Percentiles rank a stretch among this genome's conserved stretches.
Conservation (phyloP, 2,329 filamentous ascomycete genomes). For the Arthrobotrys entomopaga region DNA sequence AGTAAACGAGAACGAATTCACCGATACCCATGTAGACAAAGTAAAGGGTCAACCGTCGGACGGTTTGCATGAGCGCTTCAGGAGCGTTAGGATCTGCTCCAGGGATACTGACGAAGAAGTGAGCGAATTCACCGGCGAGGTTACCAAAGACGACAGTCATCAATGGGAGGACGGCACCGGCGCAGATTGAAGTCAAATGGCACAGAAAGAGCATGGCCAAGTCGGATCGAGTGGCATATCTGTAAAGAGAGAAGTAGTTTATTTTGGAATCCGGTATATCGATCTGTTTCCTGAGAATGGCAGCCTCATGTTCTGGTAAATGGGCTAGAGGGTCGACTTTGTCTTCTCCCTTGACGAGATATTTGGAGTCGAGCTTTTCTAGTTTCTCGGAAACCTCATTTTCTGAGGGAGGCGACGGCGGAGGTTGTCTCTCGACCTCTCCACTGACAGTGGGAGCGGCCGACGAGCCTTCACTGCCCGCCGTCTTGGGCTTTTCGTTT, state of each 20-base stretch:
- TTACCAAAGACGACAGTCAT: constrained; percentile 86
- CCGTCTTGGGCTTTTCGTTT: constrained; percentile 33
- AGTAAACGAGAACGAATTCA: constrained; percentile 80
- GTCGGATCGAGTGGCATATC: constrained; percentile 76
- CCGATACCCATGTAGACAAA: constrained; percentile 86
- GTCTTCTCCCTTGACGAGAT: constrained; percentile 59
- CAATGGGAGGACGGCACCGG: constrained; percentile 78
- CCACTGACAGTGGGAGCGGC: constrained; percentile 22
- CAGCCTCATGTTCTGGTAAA: constrained; percentile 73
- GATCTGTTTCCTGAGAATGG: constrained; percentile 75
- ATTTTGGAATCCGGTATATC: constrained; percentile 72
- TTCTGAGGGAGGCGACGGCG: neutral
- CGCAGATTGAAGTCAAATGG: constrained; percentile 73
- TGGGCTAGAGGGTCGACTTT: constrained; percentile 70
- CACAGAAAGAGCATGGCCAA: constrained; percentile 72
- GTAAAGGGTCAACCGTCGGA: constrained; percentile 69
- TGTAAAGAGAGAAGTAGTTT: constrained; percentile 73
- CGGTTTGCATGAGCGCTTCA: constrained; percentile 35
- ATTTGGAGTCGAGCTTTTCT: constrained; percentile 57
- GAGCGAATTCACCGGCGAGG: constrained; percentile 76
- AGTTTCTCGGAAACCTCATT: constrained; percentile 26
- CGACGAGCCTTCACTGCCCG: constrained; percentile 40
- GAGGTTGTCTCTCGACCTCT: constrained; percentile 30
- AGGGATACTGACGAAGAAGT: constrained; percentile 62
- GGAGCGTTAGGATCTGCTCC: constrained; percentile 25